Percentiles rank a stretch among this genome's conserved stretches.
Evolutionary conservation across 169 alveolate genomes (phyloP).

Genomic region (Eimeria sp.): DNA sequence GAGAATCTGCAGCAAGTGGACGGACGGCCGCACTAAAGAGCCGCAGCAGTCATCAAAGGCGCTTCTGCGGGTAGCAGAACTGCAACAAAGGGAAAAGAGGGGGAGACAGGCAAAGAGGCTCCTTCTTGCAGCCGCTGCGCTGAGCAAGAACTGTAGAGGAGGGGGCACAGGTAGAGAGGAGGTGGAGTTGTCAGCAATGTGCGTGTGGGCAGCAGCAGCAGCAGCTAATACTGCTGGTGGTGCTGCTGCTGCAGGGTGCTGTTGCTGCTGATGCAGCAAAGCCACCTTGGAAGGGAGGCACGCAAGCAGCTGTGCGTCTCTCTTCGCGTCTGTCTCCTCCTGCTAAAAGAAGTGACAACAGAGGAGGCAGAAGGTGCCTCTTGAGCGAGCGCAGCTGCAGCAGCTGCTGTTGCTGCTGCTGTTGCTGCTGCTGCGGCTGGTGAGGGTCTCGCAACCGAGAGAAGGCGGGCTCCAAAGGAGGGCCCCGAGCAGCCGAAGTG

Average conservation of each 20-base stretch:
- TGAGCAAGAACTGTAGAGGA: not conserved
- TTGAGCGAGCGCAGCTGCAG: not conserved
- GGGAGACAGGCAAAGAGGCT: not conserved
- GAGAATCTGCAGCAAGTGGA: not conserved
- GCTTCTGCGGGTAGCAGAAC: not conserved
- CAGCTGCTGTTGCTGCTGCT: not conserved
- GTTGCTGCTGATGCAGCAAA: not conserved
- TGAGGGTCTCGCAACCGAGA: not conserved
- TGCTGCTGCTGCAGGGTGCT: not conserved
- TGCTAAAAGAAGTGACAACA: not conserved
- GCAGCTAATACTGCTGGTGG: not conserved
- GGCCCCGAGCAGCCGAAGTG: not conserved
- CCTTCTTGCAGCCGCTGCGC: no score
- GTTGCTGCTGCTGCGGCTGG: not conserved
- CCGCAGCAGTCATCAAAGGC: not conserved
- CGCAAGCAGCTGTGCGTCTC: not conserved
- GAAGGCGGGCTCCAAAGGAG: not conserved
- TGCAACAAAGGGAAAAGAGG: not conserved
- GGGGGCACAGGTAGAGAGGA: not conserved
- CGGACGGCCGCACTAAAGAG: not conserved
- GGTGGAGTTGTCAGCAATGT: not conserved
- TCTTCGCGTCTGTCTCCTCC: not conserved
- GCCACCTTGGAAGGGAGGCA: not conserved
- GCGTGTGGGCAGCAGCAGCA: not conserved
- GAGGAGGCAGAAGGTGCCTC: not conserved